Conservation (phyloP, 2,329 filamentous ascomycete species). For the Penicillium digitatum region DNA sequence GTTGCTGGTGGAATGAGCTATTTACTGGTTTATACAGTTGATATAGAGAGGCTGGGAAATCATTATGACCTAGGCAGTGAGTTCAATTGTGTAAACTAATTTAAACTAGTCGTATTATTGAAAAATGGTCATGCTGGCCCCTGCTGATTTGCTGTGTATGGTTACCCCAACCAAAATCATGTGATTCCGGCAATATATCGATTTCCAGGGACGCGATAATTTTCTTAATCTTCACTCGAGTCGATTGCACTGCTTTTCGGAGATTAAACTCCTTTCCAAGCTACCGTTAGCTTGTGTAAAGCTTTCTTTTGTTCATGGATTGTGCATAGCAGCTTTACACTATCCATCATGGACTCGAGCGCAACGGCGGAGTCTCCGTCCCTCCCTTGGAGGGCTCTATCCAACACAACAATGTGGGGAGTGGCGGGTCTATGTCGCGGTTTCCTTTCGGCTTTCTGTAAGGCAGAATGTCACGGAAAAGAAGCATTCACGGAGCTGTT, state of each 20-base stretch:
- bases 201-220: slow-evolving; percentile 14
- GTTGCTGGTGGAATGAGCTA: background rate
- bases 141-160: background rate
- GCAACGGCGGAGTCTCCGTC: slow-evolving; percentile 44
- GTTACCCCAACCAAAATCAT: slow-evolving; percentile 22
- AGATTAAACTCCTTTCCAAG: slow-evolving; percentile 8
- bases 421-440: slow-evolving; percentile 66
- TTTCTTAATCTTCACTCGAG: slow-evolving; percentile 2
- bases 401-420: slow-evolving; percentile 69
- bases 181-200: slow-evolving; percentile 19
- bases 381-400: slow-evolving; percentile 63
- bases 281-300: slow-evolving; percentile 6
- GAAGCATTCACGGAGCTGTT: slow-evolving; percentile 70
- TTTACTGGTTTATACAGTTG: background rate
- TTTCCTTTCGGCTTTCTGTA: slow-evolving; percentile 73
- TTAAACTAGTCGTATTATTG: background rate
- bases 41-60: background rate
- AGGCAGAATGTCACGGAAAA: slow-evolving; percentile 71
- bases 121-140: background rate
- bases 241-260: slow-evolving; percentile 7
- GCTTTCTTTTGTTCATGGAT: slow-evolving; percentile 22
- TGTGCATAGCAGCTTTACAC: slow-evolving; percentile 20
- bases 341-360: slow-evolving; percentile 38
- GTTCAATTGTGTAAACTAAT: background rate
- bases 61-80: too few relatives aligned